Percentiles rank a stretch among this genome's conserved stretches.
Evolutionary conservation across 768 basidiomycete genomes (phyloP).

Genomic region (Suillus hirtellus): DNA sequence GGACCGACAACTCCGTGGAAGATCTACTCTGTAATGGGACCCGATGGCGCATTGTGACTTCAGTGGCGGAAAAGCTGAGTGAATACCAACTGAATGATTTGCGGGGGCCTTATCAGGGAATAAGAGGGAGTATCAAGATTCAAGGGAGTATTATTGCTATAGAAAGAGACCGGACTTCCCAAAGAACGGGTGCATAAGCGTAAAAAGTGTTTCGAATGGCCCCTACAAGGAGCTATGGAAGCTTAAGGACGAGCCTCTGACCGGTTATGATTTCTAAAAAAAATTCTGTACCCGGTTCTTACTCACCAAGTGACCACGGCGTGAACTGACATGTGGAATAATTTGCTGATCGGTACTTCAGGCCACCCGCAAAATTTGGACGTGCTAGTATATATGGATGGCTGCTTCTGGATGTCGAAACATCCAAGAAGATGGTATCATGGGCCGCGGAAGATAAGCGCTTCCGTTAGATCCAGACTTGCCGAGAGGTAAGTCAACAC

Average conservation of each 20-base stretch:
- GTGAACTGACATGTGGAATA: background rate
- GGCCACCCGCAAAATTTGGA: background rate
- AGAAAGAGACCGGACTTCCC: background rate
- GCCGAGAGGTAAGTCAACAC: background rate
- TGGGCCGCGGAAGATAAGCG: background rate
- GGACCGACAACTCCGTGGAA: background rate
- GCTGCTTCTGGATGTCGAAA: background rate
- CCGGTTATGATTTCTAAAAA: conserved; percentile 1
- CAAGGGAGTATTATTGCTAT: background rate
- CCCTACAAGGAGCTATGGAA: background rate
- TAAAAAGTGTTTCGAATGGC: background rate
- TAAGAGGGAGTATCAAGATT: background rate
- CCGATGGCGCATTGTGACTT: background rate
- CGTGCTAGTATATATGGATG: background rate
- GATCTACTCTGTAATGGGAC: background rate
- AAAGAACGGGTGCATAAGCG: background rate
- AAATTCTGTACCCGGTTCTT: background rate
- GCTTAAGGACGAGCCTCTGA: too few species aligned
- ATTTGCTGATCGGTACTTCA: background rate
- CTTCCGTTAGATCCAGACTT: background rate
- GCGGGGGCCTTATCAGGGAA: background rate
- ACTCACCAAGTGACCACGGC: background rate
- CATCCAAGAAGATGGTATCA: background rate
- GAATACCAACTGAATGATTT: background rate
- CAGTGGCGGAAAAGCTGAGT: background rate